Conservation (phyloP, 1,284 basidiomycete species). For the Ustilago shanxiensis region DNA sequence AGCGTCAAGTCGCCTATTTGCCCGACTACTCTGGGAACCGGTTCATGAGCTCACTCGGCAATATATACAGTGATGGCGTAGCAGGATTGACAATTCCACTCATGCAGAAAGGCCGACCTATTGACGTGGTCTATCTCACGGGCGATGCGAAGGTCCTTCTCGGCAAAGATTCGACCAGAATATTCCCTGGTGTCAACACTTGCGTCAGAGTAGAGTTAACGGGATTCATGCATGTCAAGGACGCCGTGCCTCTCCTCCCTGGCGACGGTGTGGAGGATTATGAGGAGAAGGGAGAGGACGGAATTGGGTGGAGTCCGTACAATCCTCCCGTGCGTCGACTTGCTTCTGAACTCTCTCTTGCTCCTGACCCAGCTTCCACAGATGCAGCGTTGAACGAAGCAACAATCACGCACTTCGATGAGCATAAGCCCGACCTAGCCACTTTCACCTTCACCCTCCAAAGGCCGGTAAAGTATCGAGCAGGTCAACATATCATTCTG, state of each 20-base stretch:
- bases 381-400: slow-evolving; percentile 8
- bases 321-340: slow-evolving; percentile 40
- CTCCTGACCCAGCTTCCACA: neutral
- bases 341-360: slow-evolving; percentile 17
- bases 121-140: slow-evolving; percentile 44
- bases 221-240: slow-evolving; percentile 35
- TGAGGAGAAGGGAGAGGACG: slow-evolving; percentile 16
- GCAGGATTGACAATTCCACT: slow-evolving; percentile 34
- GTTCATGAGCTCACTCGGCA: slow-evolving; percentile 47
- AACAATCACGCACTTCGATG: slow-evolving; percentile 12
- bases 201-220: slow-evolving; percentile 30
- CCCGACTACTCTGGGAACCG: slow-evolving; percentile 46
- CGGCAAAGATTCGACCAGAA: slow-evolving; percentile 14
- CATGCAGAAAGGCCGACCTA: slow-evolving; percentile 29
- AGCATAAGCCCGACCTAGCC: slow-evolving; percentile 19
- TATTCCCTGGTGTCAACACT: slow-evolving; percentile 30
- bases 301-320: slow-evolving; percentile 50
- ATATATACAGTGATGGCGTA: slow-evolving; percentile 38
- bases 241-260: slow-evolving; percentile 30
- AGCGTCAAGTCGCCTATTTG: slow-evolving; percentile 31
- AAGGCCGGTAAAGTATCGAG: slow-evolving; percentile 20
- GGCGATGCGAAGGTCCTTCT: slow-evolving; percentile 33
- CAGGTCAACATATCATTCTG: slow-evolving; percentile 48
- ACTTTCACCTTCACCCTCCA: slow-evolving; percentile 29
- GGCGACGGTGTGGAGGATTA: slow-evolving; percentile 23